Evolutionary conservation across 805 yeast genomes (phyloP).

Genomic region (Wickerhamia fluorescens): DNA sequence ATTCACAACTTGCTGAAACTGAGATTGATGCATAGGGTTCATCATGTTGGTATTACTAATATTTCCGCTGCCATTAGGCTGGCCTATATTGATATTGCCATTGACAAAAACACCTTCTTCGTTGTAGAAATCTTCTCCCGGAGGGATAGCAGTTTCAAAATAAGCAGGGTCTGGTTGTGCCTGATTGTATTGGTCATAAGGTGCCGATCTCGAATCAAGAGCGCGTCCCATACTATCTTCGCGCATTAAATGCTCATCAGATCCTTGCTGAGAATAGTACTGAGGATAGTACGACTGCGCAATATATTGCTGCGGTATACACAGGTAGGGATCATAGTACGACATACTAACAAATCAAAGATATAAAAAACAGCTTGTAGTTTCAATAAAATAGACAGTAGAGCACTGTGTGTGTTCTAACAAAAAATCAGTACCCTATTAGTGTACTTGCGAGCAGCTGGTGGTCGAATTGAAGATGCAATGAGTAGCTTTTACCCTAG

Average conservation of each 20-base stretch:
- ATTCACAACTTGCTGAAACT: no score
- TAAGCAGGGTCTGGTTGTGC: conserved; percentile 11
- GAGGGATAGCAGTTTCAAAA: conserved; percentile 5
- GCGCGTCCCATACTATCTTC: no score
- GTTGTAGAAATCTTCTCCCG: conserved; percentile 16
- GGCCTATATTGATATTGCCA: conserved; percentile 8
- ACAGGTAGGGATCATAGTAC: conserved; percentile 36
- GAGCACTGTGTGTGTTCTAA: no score
- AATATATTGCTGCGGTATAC: conserved; percentile 30
- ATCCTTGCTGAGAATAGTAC: conserved; percentile 10
- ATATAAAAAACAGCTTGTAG: no score
- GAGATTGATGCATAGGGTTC: no score
- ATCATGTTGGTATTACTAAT: background rate
- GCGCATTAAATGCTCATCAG: background rate
- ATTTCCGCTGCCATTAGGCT: background rate
- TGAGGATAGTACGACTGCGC: conserved; percentile 31
- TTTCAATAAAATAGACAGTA: no score
- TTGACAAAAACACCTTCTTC: conserved; percentile 9
- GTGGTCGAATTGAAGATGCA: no score
- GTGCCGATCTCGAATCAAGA: conserved; percentile 11
- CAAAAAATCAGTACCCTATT: no score
- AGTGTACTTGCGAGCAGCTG: no score
- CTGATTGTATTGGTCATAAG: conserved; percentile 16
- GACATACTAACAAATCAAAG: conserved; percentile 20
- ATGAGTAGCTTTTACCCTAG: no score